A percentile compares a stretch with the other conserved stretches of the same genome.
phyloP scores from a whole-genome alignment of 1,284 basidiomycete species.

The Inonotus hispidus region DNA sequence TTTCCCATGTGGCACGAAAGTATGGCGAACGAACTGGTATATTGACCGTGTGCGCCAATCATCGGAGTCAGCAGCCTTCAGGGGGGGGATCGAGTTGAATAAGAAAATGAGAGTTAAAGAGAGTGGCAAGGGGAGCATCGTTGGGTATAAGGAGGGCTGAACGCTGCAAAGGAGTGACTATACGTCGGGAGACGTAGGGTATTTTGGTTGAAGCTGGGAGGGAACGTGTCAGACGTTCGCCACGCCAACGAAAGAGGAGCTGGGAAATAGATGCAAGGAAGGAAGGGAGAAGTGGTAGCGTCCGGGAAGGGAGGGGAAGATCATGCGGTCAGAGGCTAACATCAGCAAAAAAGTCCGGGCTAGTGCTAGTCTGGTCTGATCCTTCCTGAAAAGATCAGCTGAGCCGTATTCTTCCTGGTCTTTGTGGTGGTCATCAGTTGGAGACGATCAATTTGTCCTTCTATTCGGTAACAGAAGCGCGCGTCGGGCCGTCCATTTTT shows the following conservation, averaged over 20 bases:
- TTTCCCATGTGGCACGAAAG: not conserved
- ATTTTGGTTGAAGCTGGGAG: not conserved
- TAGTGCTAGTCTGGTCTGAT: not conserved
- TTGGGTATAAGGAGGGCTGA: conserved; percentile 8
- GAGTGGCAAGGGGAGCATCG: not conserved
- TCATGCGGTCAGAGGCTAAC: not conserved
- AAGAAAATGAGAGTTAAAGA: conserved; percentile 10
- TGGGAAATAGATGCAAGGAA: conserved; percentile 9
- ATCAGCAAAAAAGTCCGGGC: not conserved
- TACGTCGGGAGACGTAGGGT: not conserved
- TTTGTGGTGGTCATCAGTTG: too few relatives aligned
- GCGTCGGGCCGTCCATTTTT: too few relatives aligned
- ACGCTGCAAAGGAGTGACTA: conserved; percentile 7
- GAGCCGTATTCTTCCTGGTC: not conserved
- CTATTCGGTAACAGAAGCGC: too few relatives aligned
- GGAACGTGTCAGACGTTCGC: not conserved
- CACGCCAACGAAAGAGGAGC: conserved; percentile 21
- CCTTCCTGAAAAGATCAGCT: not conserved
- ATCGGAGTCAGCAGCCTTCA: conserved; percentile 33
- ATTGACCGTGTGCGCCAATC: conserved; percentile 38
- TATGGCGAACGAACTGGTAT: conserved; percentile 31
- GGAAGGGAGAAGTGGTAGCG: not conserved
- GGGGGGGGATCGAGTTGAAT: not conserved
- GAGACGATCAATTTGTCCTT: not conserved
- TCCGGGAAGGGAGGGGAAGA: not conserved